phyloP scores from a whole-genome alignment of 148 eudicot species.

The Rhododendron williamsianum region DNA sequence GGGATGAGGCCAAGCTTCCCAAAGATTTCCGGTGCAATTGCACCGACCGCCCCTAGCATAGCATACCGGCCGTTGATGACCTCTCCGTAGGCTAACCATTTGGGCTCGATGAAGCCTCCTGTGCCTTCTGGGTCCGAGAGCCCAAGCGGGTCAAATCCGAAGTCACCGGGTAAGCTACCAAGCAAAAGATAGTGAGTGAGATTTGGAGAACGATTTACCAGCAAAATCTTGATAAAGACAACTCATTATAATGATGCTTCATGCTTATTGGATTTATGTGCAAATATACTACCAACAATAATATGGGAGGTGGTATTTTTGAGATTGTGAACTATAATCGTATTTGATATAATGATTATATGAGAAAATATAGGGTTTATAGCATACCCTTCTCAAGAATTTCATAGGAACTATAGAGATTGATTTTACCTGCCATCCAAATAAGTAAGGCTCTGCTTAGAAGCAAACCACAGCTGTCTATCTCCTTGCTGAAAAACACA shows the following conservation, averaged over 20 bases:
- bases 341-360: not conserved
- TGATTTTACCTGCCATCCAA: slow-evolving; percentile 76
- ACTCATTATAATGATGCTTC: not conserved
- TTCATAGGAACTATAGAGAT: not conserved
- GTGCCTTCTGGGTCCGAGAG: slow-evolving; percentile 99
- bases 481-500: slow-evolving; percentile 65
- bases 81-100: slow-evolving; percentile 96
- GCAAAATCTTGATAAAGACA: not conserved
- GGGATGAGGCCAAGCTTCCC: slow-evolving; percentile 92
- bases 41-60: slow-evolving; percentile 88
- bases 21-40: slow-evolving; percentile 81
- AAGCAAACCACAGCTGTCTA: slow-evolving; percentile 96
- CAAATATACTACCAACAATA: no score
- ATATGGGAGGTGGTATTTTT: not conserved
- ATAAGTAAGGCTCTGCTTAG: slow-evolving; percentile 91
- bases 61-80: slow-evolving; percentile 89
- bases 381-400: not conserved
- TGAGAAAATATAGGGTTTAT: not conserved
- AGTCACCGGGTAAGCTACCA: slow-evolving; percentile 93
- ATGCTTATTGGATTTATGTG: not conserved
- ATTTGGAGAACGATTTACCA: not conserved
- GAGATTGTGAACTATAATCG: not conserved
- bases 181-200: not conserved
- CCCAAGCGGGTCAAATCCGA: slow-evolving; percentile 92
- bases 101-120: slow-evolving; percentile 98